phyloP scores from a whole-genome alignment of 1,139 yeast genomes.

The Pichia sp. region DNA sequence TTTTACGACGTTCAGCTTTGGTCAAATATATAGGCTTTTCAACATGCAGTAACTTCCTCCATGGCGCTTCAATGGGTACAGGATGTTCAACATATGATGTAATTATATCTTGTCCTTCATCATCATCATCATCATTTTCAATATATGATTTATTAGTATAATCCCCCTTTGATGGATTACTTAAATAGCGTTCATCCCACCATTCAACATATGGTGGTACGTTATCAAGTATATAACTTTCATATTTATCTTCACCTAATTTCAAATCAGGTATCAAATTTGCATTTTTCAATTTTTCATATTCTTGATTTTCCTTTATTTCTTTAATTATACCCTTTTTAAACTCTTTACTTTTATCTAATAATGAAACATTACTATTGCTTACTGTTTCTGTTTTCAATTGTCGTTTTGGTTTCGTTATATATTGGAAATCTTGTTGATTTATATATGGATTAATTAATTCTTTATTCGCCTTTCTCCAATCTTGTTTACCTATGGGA shows the following conservation, averaged over 20 bases:
- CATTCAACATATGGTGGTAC: slow-evolving; percentile 64
- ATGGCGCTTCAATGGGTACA: slow-evolving; percentile 52
- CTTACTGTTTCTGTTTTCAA: slow-evolving; percentile 33
- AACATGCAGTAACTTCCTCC: slow-evolving; percentile 38
- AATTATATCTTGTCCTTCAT: slow-evolving; percentile 20
- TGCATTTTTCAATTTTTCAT: slow-evolving; percentile 9
- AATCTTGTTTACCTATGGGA: slow-evolving; percentile 23
- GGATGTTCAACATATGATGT: slow-evolving; percentile 79
- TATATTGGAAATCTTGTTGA: slow-evolving; percentile 27
- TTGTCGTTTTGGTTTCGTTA: slow-evolving; percentile 34
- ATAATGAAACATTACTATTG: slow-evolving; percentile 35
- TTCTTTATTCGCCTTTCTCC: slow-evolving; percentile 31
- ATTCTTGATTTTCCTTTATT: slow-evolving; percentile 10
- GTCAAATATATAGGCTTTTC: slow-evolving; percentile 57
- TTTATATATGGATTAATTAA: slow-evolving; percentile 60
- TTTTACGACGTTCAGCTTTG: slow-evolving; percentile 66
- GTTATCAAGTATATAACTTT: slow-evolving; percentile 23
- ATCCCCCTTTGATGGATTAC: slow-evolving; percentile 28
- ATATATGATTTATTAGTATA: neutral
- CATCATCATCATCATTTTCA: neutral
- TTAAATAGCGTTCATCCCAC: slow-evolving; percentile 66
- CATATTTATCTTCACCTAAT: slow-evolving; percentile 48
- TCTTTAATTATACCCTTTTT: slow-evolving; percentile 30
- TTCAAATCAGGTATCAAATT: slow-evolving; percentile 45
- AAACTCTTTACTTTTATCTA: slow-evolving; percentile 47